A percentile compares a stretch with the other conserved stretches of the same genome.
Conservation (phyloP, 1,139 yeast species). For the Pichia sp. region DNA sequence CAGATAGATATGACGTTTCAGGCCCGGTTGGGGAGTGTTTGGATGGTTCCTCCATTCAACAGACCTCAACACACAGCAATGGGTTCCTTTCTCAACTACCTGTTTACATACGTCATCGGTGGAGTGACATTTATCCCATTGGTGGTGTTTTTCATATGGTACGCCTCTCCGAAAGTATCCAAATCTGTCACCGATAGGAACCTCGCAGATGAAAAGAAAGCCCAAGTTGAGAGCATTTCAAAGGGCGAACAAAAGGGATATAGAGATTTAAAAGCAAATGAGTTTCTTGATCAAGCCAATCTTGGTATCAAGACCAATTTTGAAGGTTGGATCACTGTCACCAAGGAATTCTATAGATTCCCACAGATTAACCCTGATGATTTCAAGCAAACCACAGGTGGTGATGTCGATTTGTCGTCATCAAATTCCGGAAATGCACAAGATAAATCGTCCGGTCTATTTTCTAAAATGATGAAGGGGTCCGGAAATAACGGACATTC, state of each 20-base stretch:
- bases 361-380: slow-evolving; percentile 39
- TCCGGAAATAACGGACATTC: slow-evolving; percentile 2
- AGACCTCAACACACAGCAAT: too few species aligned
- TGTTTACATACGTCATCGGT: slow-evolving; percentile 56
- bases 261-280: slow-evolving; percentile 53
- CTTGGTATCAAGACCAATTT: slow-evolving; percentile 66
- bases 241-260: slow-evolving; percentile 34
- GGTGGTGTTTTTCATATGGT: slow-evolving; percentile 38
- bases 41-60: too few species aligned
- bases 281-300: slow-evolving; percentile 54
- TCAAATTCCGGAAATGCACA: slow-evolving; percentile 35
- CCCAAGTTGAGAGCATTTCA: slow-evolving; percentile 25
- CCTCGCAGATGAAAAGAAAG: slow-evolving; percentile 24
- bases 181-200: slow-evolving; percentile 16
- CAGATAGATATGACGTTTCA: too few species aligned
- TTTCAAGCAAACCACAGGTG: slow-evolving; percentile 23
- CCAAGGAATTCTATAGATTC: slow-evolving; percentile 65
- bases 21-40: too few species aligned
- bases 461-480: slow-evolving; percentile 15
- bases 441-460: slow-evolving; percentile 4
- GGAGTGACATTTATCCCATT: slow-evolving; percentile 79
- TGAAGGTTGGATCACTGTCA: slow-evolving; percentile 82
- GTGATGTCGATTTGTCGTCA: neutral
- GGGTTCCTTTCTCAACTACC: slow-evolving; percentile 18
- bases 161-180: slow-evolving; percentile 34